Conservation (phyloP, 345 rosid genomes). For the Abelmoschus esculentus region DNA sequence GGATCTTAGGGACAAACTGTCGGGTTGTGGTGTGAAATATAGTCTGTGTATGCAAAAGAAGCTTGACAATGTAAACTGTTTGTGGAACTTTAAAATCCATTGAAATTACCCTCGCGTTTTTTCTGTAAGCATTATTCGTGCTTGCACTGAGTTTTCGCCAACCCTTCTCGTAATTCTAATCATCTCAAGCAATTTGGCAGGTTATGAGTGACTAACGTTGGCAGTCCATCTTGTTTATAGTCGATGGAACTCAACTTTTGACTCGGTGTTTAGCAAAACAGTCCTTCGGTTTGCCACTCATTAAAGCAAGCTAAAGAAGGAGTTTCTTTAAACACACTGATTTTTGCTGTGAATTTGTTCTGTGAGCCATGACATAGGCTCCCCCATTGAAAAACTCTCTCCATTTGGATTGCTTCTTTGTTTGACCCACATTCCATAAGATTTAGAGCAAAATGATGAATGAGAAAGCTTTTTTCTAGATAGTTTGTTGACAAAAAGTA, state of each 20-base stretch:
- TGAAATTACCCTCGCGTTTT: not conserved
- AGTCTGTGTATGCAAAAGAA: no score
- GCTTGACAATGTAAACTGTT: not conserved
- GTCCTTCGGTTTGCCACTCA: not conserved
- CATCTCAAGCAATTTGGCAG: not conserved
- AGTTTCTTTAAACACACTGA: not conserved
- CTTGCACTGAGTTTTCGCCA: not conserved
- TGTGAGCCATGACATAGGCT: not conserved
- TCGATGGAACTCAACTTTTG: constrained; percentile 1
- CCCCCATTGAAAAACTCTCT: no score
- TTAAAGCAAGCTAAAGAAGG: not conserved
- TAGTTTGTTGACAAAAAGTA: no score
- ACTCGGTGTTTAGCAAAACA: not conserved
- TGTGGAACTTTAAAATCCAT: not conserved
- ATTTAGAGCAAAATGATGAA: not conserved
- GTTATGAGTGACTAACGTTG: not conserved
- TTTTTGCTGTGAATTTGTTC: constrained; percentile 1
- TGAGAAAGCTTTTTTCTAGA: not conserved
- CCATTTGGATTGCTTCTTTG: no score
- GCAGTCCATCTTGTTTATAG: constrained; percentile 3
- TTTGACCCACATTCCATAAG: not conserved
- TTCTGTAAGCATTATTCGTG: not conserved
- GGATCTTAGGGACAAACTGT: no score
- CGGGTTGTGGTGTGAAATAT: no score
- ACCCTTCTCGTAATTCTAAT: not conserved